A percentile compares a stretch with the other conserved stretches of the same genome.
These are phyloP conservation scores for Lichtheimia ornata DNA, from an alignment of 371 early-diverging fungal species.

Conservation along the genomic window DNA sequence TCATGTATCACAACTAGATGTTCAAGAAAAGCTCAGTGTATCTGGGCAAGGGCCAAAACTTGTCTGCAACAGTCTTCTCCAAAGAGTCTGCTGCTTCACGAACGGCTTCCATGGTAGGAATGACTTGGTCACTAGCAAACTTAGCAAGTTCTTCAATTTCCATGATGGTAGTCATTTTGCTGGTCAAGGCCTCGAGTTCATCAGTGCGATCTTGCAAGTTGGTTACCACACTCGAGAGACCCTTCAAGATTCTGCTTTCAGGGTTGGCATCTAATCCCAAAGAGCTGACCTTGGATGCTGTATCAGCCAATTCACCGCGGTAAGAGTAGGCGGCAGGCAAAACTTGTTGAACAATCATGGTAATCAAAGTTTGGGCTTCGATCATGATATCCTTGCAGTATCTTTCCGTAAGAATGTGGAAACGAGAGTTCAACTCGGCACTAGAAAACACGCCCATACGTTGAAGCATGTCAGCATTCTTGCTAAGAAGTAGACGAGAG, in stretches of 20 bases:
- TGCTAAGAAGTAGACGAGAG: slow-evolving; percentile 68
- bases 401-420: slow-evolving; percentile 92
- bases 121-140: slow-evolving; percentile 58
- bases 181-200: slow-evolving; percentile 60
- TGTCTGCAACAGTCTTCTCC: slow-evolving; percentile 83
- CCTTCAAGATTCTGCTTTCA: slow-evolving; percentile 72
- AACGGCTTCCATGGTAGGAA: slow-evolving; percentile 72
- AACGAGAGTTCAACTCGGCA: slow-evolving; percentile 88
- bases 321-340: slow-evolving; percentile 88
- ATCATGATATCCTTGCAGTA: slow-evolving; percentile 95
- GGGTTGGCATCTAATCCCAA: slow-evolving; percentile 59
- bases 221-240: slow-evolving; percentile 64
- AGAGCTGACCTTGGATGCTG: slow-evolving; percentile 48
- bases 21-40: slow-evolving; percentile 93
- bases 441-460: slow-evolving; percentile 83
- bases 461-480: slow-evolving; percentile 78
- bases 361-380: slow-evolving; percentile 91
- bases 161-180: slow-evolving; percentile 55
- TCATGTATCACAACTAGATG: slow-evolving; percentile 34
- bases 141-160: slow-evolving; percentile 71
- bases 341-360: slow-evolving; percentile 81
- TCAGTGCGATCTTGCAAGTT: slow-evolving; percentile 58
- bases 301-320: slow-evolving; percentile 85
- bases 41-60: slow-evolving; percentile 95
- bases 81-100: slow-evolving; percentile 78